Percentiles rank a stretch among this genome's conserved stretches.
Evolutionary conservation across 2,329 filamentous ascomycete species (phyloP).

Genomic region (Beauveria brongniartii): DNA sequence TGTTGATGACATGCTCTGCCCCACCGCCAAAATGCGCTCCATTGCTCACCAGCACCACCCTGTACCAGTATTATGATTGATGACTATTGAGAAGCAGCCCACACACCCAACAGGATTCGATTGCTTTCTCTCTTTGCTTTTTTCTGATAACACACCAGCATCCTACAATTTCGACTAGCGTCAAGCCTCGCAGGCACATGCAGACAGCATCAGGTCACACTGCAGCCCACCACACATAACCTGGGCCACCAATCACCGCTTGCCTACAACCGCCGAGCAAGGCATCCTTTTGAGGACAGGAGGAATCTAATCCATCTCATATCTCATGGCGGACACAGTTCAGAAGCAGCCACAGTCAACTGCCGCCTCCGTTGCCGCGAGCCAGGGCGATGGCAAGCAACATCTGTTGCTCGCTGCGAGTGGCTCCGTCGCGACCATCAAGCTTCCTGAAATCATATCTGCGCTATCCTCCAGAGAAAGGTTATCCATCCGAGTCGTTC

Average conservation of each 20-base stretch:
- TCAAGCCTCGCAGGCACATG: not conserved
- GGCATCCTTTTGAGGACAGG: not conserved
- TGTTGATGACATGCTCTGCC: not conserved
- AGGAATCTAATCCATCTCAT: not conserved
- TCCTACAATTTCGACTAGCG: not conserved
- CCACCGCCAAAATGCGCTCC: not conserved
- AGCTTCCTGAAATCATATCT: slow-evolving; percentile 59
- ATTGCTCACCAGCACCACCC: too few relatives aligned
- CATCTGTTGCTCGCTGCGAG: slow-evolving; percentile 34
- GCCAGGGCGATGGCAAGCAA: slow-evolving; percentile 30
- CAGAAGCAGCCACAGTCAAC: not conserved
- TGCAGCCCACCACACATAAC: not conserved
- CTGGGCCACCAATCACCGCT: not conserved
- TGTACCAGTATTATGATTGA: not conserved
- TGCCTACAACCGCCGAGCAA: not conserved
- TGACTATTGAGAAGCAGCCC: not conserved
- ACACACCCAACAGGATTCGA: not conserved
- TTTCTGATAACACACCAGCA: not conserved
- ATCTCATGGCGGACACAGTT: not conserved
- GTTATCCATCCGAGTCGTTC: slow-evolving; percentile 76
- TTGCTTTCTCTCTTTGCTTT: not conserved
- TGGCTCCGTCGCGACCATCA: slow-evolving; percentile 76
- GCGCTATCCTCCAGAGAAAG: slow-evolving; percentile 43
- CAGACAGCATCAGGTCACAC: not conserved
- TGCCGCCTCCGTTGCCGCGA: slow-evolving; percentile 24